Percentiles rank a stretch among this genome's conserved stretches.
phyloP scores from a whole-genome alignment of 1,284 basidiomycete genomes.

The Phaffia rhodozyma region DNA sequence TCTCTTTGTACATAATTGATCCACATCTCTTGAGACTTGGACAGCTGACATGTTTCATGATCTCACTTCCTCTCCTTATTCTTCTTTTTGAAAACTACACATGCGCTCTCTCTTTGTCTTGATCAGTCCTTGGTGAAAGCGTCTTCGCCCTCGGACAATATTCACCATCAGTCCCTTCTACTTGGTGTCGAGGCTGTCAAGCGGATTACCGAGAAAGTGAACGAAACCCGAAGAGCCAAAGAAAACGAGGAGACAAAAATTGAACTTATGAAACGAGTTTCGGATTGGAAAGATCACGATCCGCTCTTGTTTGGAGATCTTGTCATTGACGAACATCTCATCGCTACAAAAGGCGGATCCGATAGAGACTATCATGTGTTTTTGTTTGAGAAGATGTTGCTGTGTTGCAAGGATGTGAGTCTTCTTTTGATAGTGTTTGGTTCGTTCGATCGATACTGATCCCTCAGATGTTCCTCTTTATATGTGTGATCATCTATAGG shows the following conservation, averaged over 20 bases:
- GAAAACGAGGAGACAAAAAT: conserved; percentile 63
- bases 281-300: conserved; percentile 99
- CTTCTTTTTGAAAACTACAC: background rate
- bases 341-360: conserved; percentile 90
- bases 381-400: conserved; percentile 95
- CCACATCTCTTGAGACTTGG: too few relatives aligned
- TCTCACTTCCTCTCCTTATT: background rate
- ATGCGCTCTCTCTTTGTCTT: background rate
- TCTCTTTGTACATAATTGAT: conserved; percentile 20
- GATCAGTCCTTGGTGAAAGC: conserved; percentile 63
- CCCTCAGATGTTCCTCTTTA: background rate
- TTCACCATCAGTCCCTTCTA: conserved; percentile 67
- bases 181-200: conserved; percentile 74
- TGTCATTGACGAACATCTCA: conserved; percentile 85
- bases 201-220: conserved; percentile 89
- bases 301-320: conserved; percentile 86
- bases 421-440: conserved; percentile 19
- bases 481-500: background rate
- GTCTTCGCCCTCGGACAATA: conserved; percentile 50
- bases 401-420: conserved; percentile 87
- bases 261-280: conserved; percentile 78
- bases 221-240: conserved; percentile 79
- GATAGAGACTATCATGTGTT: conserved; percentile 98
- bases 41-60: background rate
- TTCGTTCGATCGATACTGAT: background rate